Base-by-base conservation (phyloP, 805 yeast species). In the Candida coleopterorum region DNA sequence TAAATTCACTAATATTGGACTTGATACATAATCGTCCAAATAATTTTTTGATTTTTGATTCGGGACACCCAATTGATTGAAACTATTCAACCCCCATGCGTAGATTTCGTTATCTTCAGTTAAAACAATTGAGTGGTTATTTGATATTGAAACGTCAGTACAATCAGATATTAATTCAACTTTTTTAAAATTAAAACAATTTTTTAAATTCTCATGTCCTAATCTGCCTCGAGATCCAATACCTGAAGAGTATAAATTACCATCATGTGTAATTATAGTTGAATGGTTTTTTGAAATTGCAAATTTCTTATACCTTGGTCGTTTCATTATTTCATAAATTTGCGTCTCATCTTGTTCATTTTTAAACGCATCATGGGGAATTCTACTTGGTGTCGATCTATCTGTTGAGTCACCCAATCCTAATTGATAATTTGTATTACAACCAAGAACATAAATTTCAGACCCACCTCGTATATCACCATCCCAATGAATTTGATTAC, bases 31-130 rank as follows among this genome's bases (percentile, higher is more conserved):
- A 4, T 45, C 38, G 18, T 64, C 70, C 8, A 47, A 32, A 18
- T 47, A 49, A 5, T 49, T 55, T 18, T 49, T 52, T 6, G 49
- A 32, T 18, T 45, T 36, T 16, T 46, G 39, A 6, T 58, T 46
- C 6, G 42, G 45, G 24, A 47, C 50, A 0, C 95, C 95, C 16
- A 85, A 56, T 52, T 85, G 94, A n/a, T 72, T 73, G 52, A 56
- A 70, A 12, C 69, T 64, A 49, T 85, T 85, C 42, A 77, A 68
- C 0, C 97, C 97, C 95, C 96, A 89, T 0, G 88, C 58, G 43
- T 68, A 82, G 2, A 86, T 62, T n/a, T 70, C 70, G 25, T 78
- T 77, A 11, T 57, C 46, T 0, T 60, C 49, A 0, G 82, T 72
- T 15, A 84, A 46, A 0, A 74, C 81, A 8, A 87, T 48, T 0